These are phyloP conservation scores for Eucalyptus marginata DNA, from an alignment of 345 rosid species.

Conservation along the genomic window DNA sequence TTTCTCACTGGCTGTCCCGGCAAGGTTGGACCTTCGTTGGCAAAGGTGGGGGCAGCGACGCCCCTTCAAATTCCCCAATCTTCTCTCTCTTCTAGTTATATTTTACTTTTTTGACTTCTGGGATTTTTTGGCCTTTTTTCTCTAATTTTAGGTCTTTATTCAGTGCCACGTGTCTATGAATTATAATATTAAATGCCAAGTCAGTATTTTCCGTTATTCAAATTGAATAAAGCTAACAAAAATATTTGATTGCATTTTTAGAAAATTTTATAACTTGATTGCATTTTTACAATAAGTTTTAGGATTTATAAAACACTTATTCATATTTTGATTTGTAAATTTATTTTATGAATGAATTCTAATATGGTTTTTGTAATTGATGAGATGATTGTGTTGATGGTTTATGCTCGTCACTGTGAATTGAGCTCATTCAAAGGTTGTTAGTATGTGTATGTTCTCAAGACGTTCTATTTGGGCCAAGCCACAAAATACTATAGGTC, in stretches of 20 bases:
- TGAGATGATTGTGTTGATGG: neutral
- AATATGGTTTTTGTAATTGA: neutral
- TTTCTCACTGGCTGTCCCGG: neutral
- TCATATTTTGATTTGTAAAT: neutral
- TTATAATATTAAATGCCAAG: neutral
- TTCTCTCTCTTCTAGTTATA: neutral
- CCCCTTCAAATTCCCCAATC: neutral
- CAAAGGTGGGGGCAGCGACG: neutral
- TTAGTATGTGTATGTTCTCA: neutral
- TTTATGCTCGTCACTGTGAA: neutral
- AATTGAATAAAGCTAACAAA: no score
- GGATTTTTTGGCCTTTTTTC: neutral
- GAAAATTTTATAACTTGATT: fast-evolving
- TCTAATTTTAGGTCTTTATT: no score
- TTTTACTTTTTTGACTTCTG: neutral
- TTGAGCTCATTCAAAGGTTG: neutral
- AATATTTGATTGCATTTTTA: fast-evolving
- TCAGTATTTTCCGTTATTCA: no score
- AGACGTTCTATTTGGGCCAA: neutral
- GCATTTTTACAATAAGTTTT: fast-evolving
- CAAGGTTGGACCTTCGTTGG: neutral
- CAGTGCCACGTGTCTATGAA: neutral
- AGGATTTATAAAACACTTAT: fast-evolving
- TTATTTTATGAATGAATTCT: no score
- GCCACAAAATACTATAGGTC: neutral